Base-by-base conservation (phyloP, 2,329 filamentous ascomycete genomes). In the Chlorencoelia australis region DNA sequence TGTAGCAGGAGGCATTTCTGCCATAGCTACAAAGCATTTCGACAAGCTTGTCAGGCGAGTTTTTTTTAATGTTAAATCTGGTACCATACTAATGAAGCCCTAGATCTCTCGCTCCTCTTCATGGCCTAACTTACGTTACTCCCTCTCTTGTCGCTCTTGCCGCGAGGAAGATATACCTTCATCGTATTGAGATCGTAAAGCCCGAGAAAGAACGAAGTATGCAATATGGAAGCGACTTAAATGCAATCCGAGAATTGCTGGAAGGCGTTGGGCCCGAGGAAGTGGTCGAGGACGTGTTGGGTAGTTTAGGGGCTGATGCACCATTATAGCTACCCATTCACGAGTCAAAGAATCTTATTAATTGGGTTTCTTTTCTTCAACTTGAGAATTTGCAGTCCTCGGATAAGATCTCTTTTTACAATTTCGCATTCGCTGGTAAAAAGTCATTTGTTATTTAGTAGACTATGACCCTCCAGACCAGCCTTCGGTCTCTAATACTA, bases 181-280 rank as follows among this genome's bases (percentile, higher is more conserved):
- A 98, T 61, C 79, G 87, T 7, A 76, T 98, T 20, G 60, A 73
- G 10, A 71, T 95, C 37, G 75, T 81, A 0, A 60, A 63, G 1
- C 71, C 84, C 1, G 71, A 75, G 43, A 74, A 77, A 39, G 91
- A 96, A 62, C 71, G 87, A 31, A 95, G 87, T 56, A 71, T 94
- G 65, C 85, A 94, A 57, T 98, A 93, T 77, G 91, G 91, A 0
- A 95, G 89, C 57, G 77, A 82, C 35, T 48, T 81, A 0, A 67
- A 71, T 19, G 82, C 82, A 4, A 74, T 95, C 2, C 67, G 72
- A 45, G 67, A 70, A 11, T 48, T 87, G 32, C 60, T 95, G 2
- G 73, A 80, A 20, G 72, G 64, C 5, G 55, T 79, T 7, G 68
- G 69, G 1, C 66, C 74, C 0, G 75, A 79, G 46, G 71, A 75